Base-by-base conservation (phyloP, 345 rosid genomes). In the Limnanthes douglasii region DNA sequence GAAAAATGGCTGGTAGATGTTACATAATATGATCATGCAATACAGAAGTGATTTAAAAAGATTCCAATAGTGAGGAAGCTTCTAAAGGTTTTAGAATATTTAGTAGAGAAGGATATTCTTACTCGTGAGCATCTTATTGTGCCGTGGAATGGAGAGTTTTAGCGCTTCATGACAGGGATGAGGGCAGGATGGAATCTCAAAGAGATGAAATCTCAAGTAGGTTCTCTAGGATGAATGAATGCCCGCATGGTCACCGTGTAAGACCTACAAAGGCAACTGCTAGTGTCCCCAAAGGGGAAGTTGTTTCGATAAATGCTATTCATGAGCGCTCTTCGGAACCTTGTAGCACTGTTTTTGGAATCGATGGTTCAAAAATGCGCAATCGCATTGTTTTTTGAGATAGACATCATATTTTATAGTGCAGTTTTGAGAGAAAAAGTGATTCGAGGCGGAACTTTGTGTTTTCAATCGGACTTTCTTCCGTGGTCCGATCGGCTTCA, bases 1-100 rank as follows among this genome's bases (percentile, higher is more conserved):
- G 69, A 90, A 90, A 61, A 90, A 90, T 60, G 96, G 98, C 80
- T 69, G 8, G 34, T 11, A 65, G 67, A 84, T 84, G 98, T 78
- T 90, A 30, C 98, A 90, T 59, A 90, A 90, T 68, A 90, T 85
- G 47, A 64, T 90, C 68, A 90, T 84, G 66, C 83, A 72, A 66
- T 77, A 80, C 41, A 65, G 93, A 54, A 44, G 66, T 53, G 88
- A 90, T 61, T 90, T 46, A 90, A 84, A 34, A 90, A 80, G 85
- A 90, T 70, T 36, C 98, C 98, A 5, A 81, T 90, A 56, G 92
- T 90, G 18, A 72, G 98, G 27, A 90, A 90, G 69, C 93, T 90
- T 67, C 66, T 90, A 44, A 90, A 84, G 98, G 98, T 85, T 36
- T 56, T 90, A 43, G 98, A 85, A 69, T 62, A 84, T 59, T 72